Evolutionary conservation across 2,329 filamentous ascomycete genomes (phyloP).

Genomic region (Aspergillus sp.): DNA sequence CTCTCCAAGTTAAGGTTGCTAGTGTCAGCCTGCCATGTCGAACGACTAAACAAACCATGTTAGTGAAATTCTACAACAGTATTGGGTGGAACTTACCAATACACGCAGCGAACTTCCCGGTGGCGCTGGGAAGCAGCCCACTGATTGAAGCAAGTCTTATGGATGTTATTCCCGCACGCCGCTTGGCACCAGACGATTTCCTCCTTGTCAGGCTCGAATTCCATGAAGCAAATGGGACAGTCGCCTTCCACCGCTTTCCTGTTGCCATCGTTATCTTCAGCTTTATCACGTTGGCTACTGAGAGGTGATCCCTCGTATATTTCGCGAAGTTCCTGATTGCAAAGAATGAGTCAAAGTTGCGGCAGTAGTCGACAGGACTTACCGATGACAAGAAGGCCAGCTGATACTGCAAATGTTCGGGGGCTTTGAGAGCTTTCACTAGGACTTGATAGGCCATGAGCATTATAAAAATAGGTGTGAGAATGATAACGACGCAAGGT

Average conservation of each 20-base stretch:
- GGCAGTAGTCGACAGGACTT: conserved; percentile 8
- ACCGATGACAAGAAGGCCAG: conserved; percentile 53
- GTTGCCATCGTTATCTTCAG: conserved; percentile 39
- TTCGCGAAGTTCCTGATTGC: conserved; percentile 48
- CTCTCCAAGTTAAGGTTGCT: conserved; percentile 24
- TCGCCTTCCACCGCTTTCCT: conserved; percentile 58
- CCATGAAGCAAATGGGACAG: conserved; percentile 60
- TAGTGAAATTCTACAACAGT: not conserved
- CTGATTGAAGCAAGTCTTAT: conserved; percentile 52
- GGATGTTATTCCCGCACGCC: conserved; percentile 60
- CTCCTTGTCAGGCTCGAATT: conserved; percentile 44
- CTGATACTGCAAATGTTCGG: conserved; percentile 54
- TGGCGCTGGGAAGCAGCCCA: conserved; percentile 41
- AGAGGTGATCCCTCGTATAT: conserved; percentile 52
- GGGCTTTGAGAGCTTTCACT: conserved; percentile 53
- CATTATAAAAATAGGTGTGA: conserved; percentile 5
- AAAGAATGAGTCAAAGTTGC: not conserved
- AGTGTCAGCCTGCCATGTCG: conserved; percentile 34
- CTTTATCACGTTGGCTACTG: conserved; percentile 37
- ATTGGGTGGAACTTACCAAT: conserved; percentile 31
- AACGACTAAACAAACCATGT: conserved; percentile 24
- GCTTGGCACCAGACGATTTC: conserved; percentile 55
- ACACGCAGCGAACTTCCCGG: conserved; percentile 38
- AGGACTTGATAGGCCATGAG: conserved; percentile 41
- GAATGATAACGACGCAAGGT: not conserved